Evolutionary conservation across 2,329 filamentous ascomycete genomes (phyloP).

Genomic region (Diaporthe vexans): DNA sequence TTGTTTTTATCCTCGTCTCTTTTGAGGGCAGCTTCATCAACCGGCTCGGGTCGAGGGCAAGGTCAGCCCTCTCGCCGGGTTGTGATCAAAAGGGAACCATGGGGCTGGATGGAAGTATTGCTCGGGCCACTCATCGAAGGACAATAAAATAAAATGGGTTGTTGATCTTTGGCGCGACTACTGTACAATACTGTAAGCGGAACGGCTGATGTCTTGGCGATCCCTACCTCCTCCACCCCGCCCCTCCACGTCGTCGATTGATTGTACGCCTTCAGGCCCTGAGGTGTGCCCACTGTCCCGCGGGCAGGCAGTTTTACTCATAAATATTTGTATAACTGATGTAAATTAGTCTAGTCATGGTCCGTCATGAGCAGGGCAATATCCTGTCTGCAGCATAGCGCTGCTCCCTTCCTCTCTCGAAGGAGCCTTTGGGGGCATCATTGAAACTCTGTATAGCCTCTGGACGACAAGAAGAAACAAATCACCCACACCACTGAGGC

Average conservation of each 20-base stretch:
- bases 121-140: constrained; percentile 35
- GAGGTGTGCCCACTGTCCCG: too few relatives aligned
- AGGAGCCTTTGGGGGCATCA: neutral
- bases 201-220: constrained; percentile 21
- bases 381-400: too few relatives aligned
- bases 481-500: neutral
- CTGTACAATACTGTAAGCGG: constrained; percentile 7
- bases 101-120: constrained; percentile 35
- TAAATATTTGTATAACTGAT: neutral
- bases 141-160: constrained; percentile 37
- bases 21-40: constrained; percentile 32
- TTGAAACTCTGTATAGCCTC: neutral
- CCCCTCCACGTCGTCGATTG: neutral
- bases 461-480: neutral
- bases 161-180: constrained; percentile 23
- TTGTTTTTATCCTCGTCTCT: constrained; percentile 41
- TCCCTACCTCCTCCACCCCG: neutral
- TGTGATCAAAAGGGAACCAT: constrained; percentile 38
- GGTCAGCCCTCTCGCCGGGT: constrained; percentile 30
- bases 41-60: constrained; percentile 12
- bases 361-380: neutral
- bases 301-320: neutral
- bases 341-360: neutral
- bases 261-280: neutral
- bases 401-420: too few relatives aligned